These are phyloP conservation scores for Monosporascus sp. DNA, from an alignment of 2,329 filamentous ascomycete genomes.

Conservation along the genomic window DNA sequence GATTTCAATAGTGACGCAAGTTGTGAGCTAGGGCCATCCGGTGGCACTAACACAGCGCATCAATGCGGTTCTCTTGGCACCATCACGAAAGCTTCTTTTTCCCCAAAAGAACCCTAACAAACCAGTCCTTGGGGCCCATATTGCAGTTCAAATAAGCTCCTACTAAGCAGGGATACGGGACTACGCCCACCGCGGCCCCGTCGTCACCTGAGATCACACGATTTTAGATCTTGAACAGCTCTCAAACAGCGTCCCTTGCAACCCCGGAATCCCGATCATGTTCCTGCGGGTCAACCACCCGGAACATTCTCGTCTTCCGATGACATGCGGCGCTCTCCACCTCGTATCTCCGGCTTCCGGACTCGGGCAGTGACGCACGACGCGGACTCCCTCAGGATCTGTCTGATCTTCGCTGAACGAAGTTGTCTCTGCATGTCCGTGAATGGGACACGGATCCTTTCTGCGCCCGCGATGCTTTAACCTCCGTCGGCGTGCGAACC, in stretches of 20 bases:
- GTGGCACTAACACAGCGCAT: neutral
- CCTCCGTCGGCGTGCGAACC: neutral
- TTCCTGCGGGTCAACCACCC: neutral
- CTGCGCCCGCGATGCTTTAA: neutral
- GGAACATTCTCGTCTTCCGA: slow-evolving; percentile 8
- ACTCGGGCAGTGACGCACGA: neutral
- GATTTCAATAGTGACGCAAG: no score
- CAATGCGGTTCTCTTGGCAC: neutral
- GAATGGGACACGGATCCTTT: neutral
- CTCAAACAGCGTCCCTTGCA: neutral
- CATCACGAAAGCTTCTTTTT: no score
- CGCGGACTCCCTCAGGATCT: neutral
- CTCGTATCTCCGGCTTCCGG: neutral
- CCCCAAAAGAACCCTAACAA: no score
- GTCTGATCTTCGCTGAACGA: neutral
- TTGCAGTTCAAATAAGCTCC: neutral
- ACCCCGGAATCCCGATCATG: neutral
- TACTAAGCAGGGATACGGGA: neutral
- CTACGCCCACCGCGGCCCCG: no score
- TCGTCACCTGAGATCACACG: no score
- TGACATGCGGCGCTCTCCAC: slow-evolving; percentile 10
- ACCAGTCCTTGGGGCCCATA: neutral
- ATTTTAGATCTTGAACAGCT: no score
- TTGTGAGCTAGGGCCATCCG: neutral
- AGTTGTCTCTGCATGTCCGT: neutral